Base-by-base conservation (phyloP, 768 basidiomycete species). In the Ramaria sp. region DNA sequence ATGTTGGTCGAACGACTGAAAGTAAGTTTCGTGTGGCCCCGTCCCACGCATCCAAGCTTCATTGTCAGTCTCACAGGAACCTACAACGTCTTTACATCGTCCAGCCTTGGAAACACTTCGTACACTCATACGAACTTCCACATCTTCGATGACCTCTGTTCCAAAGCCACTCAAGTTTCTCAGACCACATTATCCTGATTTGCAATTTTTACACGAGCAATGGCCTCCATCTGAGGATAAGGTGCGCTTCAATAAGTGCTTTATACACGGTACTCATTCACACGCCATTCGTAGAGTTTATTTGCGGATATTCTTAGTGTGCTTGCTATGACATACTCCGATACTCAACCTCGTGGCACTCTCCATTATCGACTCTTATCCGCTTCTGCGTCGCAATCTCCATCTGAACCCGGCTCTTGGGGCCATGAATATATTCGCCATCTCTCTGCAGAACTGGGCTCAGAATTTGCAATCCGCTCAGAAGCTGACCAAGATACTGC, bases 351-450 rank as follows among this genome's bases (percentile, higher is more conserved):
- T 41, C 86, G 96, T 50, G 95, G 95, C 57, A 99, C 96, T 2
- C 83, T 99, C 30, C 82, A 84, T 60, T 98, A 96, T 73, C 88
- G 94, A 48, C 80, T 98, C 20, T 77, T 93, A 37, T 86, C 90
- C 7, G 81, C 83, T 9, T 80, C 85, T 17, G 65, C 78, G 17
- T 75, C 81, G 41, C 80, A 86, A 2, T 80, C 82, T 3, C 79
- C 89, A 20, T 78, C 86, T 2, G 90, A 92, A 62, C 94, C 96
- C 0, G 94, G 95, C n/a, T 79, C 84, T 33, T 99, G 96, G 96
- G 96, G 96, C 3, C 94, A 99, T 68, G 96, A 99, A 75, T 99
- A 99, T 66, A 91, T 98, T 54, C 85, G 95, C 34, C 95, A 99
- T 68, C 80, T 99, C 47, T 91, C 96, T 11, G 86, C 95, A 1